Percentiles rank a stretch among this genome's conserved stretches.
These are phyloP conservation scores for Phytopythium oedochilum DNA, from an alignment of 352 stramenopile species.

Conservation along the genomic window DNA sequence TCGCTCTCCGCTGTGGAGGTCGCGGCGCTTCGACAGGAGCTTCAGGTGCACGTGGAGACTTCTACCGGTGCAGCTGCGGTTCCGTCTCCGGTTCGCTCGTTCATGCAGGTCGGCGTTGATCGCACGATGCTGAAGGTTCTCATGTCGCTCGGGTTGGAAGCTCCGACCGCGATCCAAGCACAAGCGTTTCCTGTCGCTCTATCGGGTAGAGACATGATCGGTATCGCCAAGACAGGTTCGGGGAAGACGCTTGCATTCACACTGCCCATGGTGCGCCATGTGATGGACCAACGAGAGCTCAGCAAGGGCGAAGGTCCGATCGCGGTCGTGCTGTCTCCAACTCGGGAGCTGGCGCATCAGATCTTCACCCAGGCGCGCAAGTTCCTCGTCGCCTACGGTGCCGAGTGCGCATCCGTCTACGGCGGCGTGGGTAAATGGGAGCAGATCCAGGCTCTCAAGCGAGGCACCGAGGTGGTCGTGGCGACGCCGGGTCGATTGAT, in stretches of 20 bases:
- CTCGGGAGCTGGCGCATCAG: slow-evolving; percentile 79
- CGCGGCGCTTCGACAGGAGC: slow-evolving; percentile 32
- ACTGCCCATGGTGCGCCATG: slow-evolving; percentile 89
- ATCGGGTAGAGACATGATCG: slow-evolving; percentile 72
- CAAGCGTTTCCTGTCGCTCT: slow-evolving; percentile 83
- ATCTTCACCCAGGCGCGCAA: slow-evolving; percentile 84
- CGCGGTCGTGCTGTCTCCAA: slow-evolving; percentile 74
- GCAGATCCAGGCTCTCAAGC: slow-evolving; percentile 70
- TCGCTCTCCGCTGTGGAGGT: slow-evolving; percentile 31
- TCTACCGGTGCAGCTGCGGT: slow-evolving; percentile 11
- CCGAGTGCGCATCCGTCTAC: slow-evolving; percentile 73
- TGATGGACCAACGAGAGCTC: slow-evolving; percentile 86
- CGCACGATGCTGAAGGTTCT: slow-evolving; percentile 59
- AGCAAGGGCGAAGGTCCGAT: slow-evolving; percentile 72
- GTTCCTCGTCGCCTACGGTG: slow-evolving; percentile 63
- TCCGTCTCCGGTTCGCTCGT: slow-evolving; percentile 64
- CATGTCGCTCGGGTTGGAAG: slow-evolving; percentile 68
- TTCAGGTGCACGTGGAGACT: slow-evolving; percentile 49
- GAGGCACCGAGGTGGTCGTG: slow-evolving; percentile 73
- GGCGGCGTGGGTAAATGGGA: slow-evolving; percentile 83
- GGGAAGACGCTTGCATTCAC: slow-evolving; percentile 98
- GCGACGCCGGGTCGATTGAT: slow-evolving; percentile 78
- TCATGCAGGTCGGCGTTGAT: slow-evolving; percentile 69
- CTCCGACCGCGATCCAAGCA: slow-evolving; percentile 75
- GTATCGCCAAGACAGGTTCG: slow-evolving; percentile 94